Percentiles rank a stretch among this genome's conserved stretches.
Conservation (phyloP, 176 grass and related monocot species). For the Lolium rigidum region DNA sequence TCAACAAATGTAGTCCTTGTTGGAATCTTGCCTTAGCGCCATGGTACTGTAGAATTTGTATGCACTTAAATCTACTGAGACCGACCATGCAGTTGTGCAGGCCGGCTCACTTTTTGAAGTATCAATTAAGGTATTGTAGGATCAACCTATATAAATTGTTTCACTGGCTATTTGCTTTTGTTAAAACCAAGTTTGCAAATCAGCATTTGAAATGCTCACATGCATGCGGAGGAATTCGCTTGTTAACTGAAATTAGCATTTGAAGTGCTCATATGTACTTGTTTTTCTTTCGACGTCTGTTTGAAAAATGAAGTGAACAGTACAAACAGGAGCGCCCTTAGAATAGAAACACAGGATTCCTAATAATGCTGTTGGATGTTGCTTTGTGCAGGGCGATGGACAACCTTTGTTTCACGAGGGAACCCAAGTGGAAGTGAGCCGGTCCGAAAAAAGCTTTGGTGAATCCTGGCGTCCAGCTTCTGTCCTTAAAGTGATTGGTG, state of each 20-base stretch:
- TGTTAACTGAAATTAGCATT: neutral
- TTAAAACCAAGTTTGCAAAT: neutral
- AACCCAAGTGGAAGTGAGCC: constrained; percentile 54
- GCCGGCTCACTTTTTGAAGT: neutral
- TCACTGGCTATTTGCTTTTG: neutral
- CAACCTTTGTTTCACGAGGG: constrained; percentile 13
- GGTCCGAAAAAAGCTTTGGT: constrained; percentile 6
- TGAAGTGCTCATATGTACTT: too few species aligned
- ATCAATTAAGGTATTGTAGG: neutral
- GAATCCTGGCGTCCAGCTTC: constrained; percentile 51
- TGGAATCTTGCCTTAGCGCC: neutral
- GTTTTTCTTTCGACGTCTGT: neutral
- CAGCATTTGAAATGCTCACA: neutral
- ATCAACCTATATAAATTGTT: neutral
- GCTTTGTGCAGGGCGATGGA: constrained; percentile 31
- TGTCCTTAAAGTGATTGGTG: constrained; percentile 47
- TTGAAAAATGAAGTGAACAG: neutral
- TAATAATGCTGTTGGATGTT: neutral
- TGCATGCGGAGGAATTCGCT: too few species aligned
- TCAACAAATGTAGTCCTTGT: too few species aligned
- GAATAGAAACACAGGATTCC: neutral
- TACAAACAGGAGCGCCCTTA: neutral
- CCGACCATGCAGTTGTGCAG: neutral
- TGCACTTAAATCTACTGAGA: neutral
- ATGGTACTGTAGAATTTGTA: neutral